phyloP scores from a whole-genome alignment of 1,284 basidiomycete species.

The Malassezia psittaci region DNA sequence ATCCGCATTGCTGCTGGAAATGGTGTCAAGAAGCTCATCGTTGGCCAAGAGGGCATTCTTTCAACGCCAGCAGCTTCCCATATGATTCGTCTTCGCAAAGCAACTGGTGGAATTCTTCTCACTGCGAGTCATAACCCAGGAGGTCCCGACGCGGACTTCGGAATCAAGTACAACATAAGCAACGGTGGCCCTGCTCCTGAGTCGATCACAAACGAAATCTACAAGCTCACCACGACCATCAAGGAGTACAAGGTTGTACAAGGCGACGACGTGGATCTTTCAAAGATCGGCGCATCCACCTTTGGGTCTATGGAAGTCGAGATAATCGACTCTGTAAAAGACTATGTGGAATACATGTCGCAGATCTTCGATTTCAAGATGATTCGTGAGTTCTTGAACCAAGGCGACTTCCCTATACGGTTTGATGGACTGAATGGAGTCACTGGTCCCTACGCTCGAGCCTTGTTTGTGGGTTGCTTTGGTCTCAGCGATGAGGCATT shows the following conservation, averaged over 20 bases:
- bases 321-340: constrained; percentile 85
- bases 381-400: constrained; percentile 78
- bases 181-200: constrained; percentile 97
- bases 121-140: constrained; percentile 98
- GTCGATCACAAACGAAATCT: constrained; percentile 84
- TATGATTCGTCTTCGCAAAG: constrained; percentile 88
- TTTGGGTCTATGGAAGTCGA: constrained; percentile 63
- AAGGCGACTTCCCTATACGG: constrained; percentile 63
- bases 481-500: constrained; percentile 69
- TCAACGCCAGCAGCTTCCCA: constrained; percentile 96
- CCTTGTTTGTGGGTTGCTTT: constrained; percentile 74
- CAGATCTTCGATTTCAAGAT: constrained; percentile 87
- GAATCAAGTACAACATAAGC: constrained; percentile 96
- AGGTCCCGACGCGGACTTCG: constrained; percentile 92
- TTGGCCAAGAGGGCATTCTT: constrained; percentile 67
- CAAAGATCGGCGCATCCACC: constrained; percentile 65
- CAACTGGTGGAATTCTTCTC: constrained; percentile 88
- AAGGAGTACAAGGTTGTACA: constrained; percentile 74
- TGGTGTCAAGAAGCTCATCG: constrained; percentile 45
- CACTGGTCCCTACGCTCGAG: constrained; percentile 87
- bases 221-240: constrained; percentile 78
- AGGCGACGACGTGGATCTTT: constrained; percentile 69
- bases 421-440: constrained; percentile 96
- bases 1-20: constrained; percentile 84
- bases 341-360: constrained; percentile 76